Base-by-base conservation (phyloP, 257 asterid species). In the Ilex asprella region DNA sequence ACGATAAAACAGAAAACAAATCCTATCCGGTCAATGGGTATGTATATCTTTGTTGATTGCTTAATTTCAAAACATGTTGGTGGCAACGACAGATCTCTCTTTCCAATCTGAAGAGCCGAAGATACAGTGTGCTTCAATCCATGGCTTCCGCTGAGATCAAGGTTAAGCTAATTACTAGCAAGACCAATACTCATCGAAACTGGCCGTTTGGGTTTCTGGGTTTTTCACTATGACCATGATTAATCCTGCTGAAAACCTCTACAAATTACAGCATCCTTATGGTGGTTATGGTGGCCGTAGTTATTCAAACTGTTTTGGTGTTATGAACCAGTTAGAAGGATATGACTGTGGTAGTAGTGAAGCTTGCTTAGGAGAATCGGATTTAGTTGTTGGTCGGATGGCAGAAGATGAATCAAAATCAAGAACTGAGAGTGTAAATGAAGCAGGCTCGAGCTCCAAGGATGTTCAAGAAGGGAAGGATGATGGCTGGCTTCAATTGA, bases 211-310 rank as follows among this genome's bases (percentile, higher is more conserved):
- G 68, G 63, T 44, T 67, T 60, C 56, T 16, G 76, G 76, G 72
- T 50, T 57, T 69, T 41, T 76, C 74, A 68, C 60, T 49, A 87
- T 84, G 98, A 91, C 91, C 83, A 88, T 86, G 94, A 73, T 88
- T 72, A 70, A 80, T 50, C 60, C 79, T 57, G 77, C 67, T 39
- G 70, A 59, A 58, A 75, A 71, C 30, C 58, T 67, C 30, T 70
- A 75, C 32, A 69, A 64, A 44, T 4, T 12, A 49, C 76, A 75
- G 65, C 77, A 64, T 32, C 65, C 66, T 61, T 71, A 30, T 56
- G 58, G 64, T 3, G 67, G 27, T 21, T 21, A 21, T 21, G 27
- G 72, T 15, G 72, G 68, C 49, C 21, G 54, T 62, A 68, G 62
- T 44, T 58, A 64, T 71, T 69, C 58, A 30, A 75, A 70, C 58